phyloP scores from a whole-genome alignment of 2,329 filamentous ascomycete genomes.

The Pyrenochaeta sp. region DNA sequence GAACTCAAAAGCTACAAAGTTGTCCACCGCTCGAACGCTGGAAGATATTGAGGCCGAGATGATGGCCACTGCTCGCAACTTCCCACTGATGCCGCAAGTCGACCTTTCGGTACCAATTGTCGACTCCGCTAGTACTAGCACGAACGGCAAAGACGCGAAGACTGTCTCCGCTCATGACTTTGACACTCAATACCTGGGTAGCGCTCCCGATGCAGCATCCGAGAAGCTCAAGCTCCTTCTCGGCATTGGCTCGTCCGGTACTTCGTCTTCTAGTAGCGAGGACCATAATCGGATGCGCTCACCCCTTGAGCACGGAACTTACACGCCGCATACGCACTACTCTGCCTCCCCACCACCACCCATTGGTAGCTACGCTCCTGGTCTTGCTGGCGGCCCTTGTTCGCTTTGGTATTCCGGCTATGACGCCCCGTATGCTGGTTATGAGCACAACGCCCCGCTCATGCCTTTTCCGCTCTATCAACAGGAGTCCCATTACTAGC shows the following conservation, averaged over 20 bases:
- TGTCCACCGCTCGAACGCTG: background rate
- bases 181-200: too few species aligned
- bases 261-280: background rate
- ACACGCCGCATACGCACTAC: background rate
- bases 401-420: too few species aligned
- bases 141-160: background rate
- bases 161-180: background rate
- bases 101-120: background rate
- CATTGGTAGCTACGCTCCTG: background rate
- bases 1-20: background rate
- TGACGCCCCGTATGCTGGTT: too few species aligned
- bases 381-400: background rate
- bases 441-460: too few species aligned
- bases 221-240: background rate
- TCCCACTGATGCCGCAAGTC: background rate
- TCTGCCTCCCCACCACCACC: background rate
- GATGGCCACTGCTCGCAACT: background rate
- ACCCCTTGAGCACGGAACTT: background rate
- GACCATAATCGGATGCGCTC: conserved; percentile 23
- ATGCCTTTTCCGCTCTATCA: too few species aligned
- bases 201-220: background rate
- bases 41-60: too few species aligned
- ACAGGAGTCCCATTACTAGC: too few species aligned
- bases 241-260: background rate
- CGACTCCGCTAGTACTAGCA: background rate